Evolutionary conservation across 768 basidiomycete genomes (phyloP), one percentile per base, ranked within the genome.

Genomic region (Candolleomyces eurysporus): DNA sequence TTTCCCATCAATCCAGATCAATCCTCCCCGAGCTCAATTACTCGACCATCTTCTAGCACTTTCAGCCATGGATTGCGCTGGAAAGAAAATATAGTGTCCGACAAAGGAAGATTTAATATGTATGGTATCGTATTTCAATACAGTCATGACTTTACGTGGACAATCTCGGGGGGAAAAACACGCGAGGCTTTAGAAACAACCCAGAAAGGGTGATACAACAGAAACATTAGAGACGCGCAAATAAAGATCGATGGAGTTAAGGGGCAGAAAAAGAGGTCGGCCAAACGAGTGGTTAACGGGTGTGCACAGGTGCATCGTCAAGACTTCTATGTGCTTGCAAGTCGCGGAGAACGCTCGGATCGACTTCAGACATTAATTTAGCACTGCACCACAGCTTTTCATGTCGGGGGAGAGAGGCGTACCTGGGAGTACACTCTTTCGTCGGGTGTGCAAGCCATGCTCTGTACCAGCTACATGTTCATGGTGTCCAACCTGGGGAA

Each of bases 341-440:
- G 74, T 96, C 94, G 42, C 89, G 89, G 65, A 96, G 76, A 31
- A 96, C 94, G 51, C 87, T 86, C 2, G 94, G 92, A 74, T 96
- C 94, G 69, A 96, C 91, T 91, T 49, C 64, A 64, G 61, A 36
- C 60, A 59, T 63, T 60, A 40, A 45, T 10, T 7, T 13, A 66
- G 64, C 48, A 59, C 52, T 58, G 57, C 48, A 51, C 66, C 19
- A 63, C 57, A 67, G 52, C 40, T 65, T 52, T 7, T 46, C 17
- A 17, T 17, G 6, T 13, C 11, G 42, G 40, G n/a, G n/a, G 55
- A 60, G 61, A 45, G 60, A 60, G 30, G 75, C 76, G 69, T 72
- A 92, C 92, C 90, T 77, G 94, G 96, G 63, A 98, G 81, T 51
- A 96, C 95, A 68, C 94, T 96, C 81, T 95, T 97, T 74, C 96